Conservation (phyloP, 1,284 basidiomycete genomes). For the Cutaneotrichosporon spelunceum region DNA sequence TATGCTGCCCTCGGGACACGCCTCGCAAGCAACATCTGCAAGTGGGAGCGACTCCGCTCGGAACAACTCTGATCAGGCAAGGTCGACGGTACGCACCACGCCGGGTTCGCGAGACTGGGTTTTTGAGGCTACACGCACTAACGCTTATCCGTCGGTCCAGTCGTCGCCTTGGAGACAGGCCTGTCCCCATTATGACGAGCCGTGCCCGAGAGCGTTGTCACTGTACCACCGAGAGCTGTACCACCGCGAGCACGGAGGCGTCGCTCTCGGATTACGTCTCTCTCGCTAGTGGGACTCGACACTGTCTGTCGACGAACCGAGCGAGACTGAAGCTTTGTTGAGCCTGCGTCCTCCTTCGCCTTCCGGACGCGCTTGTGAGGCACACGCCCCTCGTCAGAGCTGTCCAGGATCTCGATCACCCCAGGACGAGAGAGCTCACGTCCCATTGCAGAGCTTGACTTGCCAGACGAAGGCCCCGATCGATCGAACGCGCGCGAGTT, state of each 20-base stretch:
- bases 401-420: not conserved
- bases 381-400: not conserved
- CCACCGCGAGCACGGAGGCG: constrained; percentile 28
- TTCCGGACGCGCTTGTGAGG: not conserved
- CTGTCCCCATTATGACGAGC: not conserved
- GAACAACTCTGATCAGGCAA: not conserved
- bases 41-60: constrained; percentile 2
- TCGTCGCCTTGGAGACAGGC: not conserved
- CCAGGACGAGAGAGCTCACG: not conserved
- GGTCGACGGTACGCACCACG: constrained; percentile 35
- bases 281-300: not conserved
- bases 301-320: not conserved
- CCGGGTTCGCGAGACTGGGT: constrained; percentile 32
- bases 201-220: constrained; percentile 12
- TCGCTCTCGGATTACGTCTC: constrained; percentile 23
- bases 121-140: constrained; percentile 38
- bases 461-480: not conserved
- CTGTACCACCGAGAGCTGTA: constrained; percentile 25
- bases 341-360: not conserved
- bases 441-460: not conserved
- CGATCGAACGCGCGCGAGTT: not conserved
- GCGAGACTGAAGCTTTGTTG: not conserved
- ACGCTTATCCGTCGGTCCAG: constrained; percentile 17
- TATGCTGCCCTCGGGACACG: constrained; percentile 12
- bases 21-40: constrained; percentile 7